Base-by-base conservation (phyloP, 768 basidiomycete species). In the Daedaleopsis sinensis region DNA sequence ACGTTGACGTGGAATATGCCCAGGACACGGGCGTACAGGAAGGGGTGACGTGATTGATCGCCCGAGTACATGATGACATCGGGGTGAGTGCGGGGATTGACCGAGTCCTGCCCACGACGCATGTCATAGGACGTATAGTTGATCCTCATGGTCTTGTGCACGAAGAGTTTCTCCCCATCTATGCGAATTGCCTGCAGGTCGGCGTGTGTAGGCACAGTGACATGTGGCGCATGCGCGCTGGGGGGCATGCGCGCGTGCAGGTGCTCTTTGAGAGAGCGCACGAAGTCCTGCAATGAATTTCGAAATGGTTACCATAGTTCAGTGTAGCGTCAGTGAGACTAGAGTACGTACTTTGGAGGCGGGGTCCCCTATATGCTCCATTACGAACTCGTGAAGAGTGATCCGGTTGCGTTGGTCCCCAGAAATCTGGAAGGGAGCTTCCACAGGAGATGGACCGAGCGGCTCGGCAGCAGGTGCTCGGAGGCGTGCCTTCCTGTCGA, bases 121-220 rank as follows among this genome's bases (percentile, higher is more conserved):
- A 78, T 50, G 62, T 82, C 78, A 64, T 81, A 82, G 0, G 77
- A 77, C 0, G 79, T 80, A 64, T 77, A 79, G 62, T 78, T 76
- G 51, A 80, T 46, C 0, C 69, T 70, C 6, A 77, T 23, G 1
- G 67, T 63, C 42, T 71, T 69, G 67, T 77, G 75, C 6, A 10
- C 32, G 51, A 67, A 79, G 21, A 49, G 2, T n/a, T 42, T 42
- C 7, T 47, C 18, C 13, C 1, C 1, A 5, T 3, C 3, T 38
- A 77, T 68, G 50, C 36, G 65, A 66, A 72, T 69, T 46, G 39
- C 3, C 11, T 42, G 39, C 5, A 42, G 39, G 2, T 42, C 39
- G 2, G 11, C 18, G 39, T 44, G 32, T 57, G 43, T 7, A 63
- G 67, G 1, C 67, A 13, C 39, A 3, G 3, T n/a, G 39, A 10